A percentile compares a stretch with the other conserved stretches of the same genome.
Evolutionary conservation across 140 eudicot species (phyloP).

Genomic region (Ambrosia hybrid): DNA sequence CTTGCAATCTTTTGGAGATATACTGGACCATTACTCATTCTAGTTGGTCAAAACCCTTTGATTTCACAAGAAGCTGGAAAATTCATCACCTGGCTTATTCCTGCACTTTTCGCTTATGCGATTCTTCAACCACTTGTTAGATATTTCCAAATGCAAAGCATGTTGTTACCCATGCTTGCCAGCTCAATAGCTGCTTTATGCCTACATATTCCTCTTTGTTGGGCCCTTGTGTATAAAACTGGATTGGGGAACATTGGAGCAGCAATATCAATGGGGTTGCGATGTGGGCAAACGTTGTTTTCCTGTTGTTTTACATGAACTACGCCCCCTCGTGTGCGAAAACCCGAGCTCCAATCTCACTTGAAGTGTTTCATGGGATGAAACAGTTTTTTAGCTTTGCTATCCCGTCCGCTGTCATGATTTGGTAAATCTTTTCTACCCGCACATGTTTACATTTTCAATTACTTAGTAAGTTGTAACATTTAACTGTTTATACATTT

Average conservation of each 20-base stretch:
- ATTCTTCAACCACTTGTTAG: conserved; percentile 76
- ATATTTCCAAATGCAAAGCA: conserved; percentile 78
- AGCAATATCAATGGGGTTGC: conserved; percentile 67
- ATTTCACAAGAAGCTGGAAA: conserved; percentile 78
- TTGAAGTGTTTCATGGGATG: conserved; percentile 57
- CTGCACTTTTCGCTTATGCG: conserved; percentile 68
- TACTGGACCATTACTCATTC: conserved; percentile 47
- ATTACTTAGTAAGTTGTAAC: not conserved
- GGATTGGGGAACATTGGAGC: conserved; percentile 62
- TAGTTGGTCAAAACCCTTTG: conserved; percentile 75
- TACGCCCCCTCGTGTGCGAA: conserved; percentile 60
- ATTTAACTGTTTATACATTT: not conserved
- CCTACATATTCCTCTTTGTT: conserved; percentile 67
- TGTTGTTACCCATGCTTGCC: conserved; percentile 63
- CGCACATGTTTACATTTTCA: not conserved
- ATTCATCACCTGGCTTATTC: conserved; percentile 60
- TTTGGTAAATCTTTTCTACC: conserved; percentile 48
- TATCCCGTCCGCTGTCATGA: too few relatives aligned
- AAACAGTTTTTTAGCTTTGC: conserved; percentile 65
- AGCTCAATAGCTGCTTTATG: conserved; percentile 54
- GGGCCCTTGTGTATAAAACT: conserved; percentile 68
- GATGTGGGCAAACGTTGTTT: conserved; percentile 61
- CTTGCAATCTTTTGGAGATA: conserved; percentile 64
- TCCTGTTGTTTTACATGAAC: conserved; percentile 59
- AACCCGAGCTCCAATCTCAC: conserved; percentile 67